These are phyloP conservation scores for Thermochaetoides thermophila DNA, from an alignment of 495 filamentous ascomycete genomes.

Conservation along the genomic window DNA sequence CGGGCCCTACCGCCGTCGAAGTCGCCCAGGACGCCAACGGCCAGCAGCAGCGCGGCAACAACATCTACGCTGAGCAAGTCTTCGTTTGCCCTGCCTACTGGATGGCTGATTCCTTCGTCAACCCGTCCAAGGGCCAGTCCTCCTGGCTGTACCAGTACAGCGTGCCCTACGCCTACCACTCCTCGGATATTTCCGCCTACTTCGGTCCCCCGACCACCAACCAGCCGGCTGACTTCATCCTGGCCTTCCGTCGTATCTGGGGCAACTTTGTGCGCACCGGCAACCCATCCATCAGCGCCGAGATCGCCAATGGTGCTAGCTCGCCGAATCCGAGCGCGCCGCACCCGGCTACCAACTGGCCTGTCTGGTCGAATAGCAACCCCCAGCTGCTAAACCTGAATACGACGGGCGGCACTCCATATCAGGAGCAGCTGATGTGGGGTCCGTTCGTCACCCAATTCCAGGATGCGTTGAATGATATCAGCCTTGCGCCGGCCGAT, in stretches of 20 bases:
- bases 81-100: slow-evolving; percentile 51
- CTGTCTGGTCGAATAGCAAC: slow-evolving; percentile 17
- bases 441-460: slow-evolving; percentile 21
- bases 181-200: slow-evolving; percentile 36
- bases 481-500: slow-evolving; percentile 18
- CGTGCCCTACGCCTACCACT: slow-evolving; percentile 42
- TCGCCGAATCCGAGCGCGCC: slow-evolving; percentile 13
- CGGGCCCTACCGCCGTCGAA: slow-evolving; percentile 11
- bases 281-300: slow-evolving; percentile 35
- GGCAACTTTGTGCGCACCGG: slow-evolving; percentile 41
- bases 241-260: slow-evolving; percentile 27
- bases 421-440: slow-evolving; percentile 8
- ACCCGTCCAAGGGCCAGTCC: slow-evolving; percentile 6
- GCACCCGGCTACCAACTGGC: slow-evolving; percentile 19
- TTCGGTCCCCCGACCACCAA: slow-evolving; percentile 26
- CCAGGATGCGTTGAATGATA: slow-evolving; percentile 32
- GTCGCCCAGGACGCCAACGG: slow-evolving; percentile 14
- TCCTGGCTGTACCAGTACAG: slow-evolving; percentile 49
- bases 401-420: slow-evolving; percentile 33
- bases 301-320: slow-evolving; percentile 25
- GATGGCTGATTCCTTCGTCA: slow-evolving; percentile 43
- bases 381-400: slow-evolving; percentile 39
- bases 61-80: slow-evolving; percentile 45
- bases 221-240: slow-evolving; percentile 16
- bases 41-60: slow-evolving; percentile 27